Conservation (phyloP, 495 filamentous ascomycete genomes). For the Hypoxylon lenormandii region DNA sequence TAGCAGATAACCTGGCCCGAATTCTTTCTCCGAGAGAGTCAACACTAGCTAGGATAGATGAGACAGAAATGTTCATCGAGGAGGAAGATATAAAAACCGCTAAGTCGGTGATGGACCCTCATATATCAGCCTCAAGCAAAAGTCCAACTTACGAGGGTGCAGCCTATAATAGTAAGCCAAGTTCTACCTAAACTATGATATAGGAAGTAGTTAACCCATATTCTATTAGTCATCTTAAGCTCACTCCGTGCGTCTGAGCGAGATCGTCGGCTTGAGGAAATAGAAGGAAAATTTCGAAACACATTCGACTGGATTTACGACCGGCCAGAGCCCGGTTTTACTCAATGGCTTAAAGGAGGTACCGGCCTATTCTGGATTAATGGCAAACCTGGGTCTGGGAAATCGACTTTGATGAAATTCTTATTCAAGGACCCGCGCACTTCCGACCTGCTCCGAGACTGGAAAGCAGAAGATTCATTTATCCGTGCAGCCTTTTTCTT, state of each 20-base stretch:
- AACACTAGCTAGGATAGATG: neutral
- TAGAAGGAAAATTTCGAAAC: constrained; percentile 12
- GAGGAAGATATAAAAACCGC: neutral
- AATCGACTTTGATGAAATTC: constrained; percentile 48
- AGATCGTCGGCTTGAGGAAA: constrained; percentile 9
- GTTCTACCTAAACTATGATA: neutral
- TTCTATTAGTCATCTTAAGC: neutral
- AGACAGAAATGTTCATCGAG: neutral
- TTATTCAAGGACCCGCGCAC: constrained; percentile 35
- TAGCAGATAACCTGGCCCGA: neutral
- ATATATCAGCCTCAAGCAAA: neutral
- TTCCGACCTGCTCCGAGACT: constrained; percentile 26
- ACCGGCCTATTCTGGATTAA: constrained; percentile 41
- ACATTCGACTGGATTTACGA: constrained; percentile 41
- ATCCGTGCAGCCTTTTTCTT: constrained; percentile 29
- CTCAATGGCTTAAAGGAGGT: constrained; percentile 32
- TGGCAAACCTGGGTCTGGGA: constrained; percentile 38
- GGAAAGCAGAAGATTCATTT: constrained; percentile 1
- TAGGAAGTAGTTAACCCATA: neutral
- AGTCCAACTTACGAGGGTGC: neutral
- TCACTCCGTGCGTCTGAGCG: constrained; percentile 8
- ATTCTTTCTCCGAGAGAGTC: neutral
- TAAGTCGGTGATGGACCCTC: neutral
- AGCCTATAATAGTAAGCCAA: neutral
- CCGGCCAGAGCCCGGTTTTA: constrained; percentile 11